Evolutionary conservation across 163 green algal genomes (phyloP).

Genomic region (Chlamydomonas reinhardtii): DNA sequence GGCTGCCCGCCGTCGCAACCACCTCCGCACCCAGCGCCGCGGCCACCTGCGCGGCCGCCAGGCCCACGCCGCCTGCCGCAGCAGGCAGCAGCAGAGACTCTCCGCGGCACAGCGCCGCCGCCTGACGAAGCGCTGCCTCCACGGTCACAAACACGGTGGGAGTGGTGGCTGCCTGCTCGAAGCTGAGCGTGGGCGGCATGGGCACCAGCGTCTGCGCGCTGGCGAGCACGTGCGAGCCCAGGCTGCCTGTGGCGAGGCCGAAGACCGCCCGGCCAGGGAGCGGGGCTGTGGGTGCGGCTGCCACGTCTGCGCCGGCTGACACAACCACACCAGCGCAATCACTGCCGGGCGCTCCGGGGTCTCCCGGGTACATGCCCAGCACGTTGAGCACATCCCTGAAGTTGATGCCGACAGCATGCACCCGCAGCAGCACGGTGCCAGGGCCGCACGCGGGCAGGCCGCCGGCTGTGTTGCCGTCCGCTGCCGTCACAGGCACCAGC

Average conservation of each 20-base stretch:
- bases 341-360: conserved; percentile 82
- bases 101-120: conserved; percentile 49
- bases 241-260: conserved; percentile 77
- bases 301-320: not conserved
- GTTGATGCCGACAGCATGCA: conserved; percentile 79
- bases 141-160: conserved; percentile 82
- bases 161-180: conserved; percentile 70
- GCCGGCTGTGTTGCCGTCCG: too few relatives aligned
- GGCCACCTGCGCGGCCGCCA: conserved; percentile 75
- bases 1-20: conserved; percentile 78
- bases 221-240: conserved; percentile 73
- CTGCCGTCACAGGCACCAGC: not conserved
- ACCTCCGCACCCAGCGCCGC: conserved; percentile 55
- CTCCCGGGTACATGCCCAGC: conserved; percentile 90
- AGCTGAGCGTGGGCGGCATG: conserved; percentile 68
- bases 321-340: conserved; percentile 86
- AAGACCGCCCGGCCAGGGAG: conserved; percentile 73
- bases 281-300: not conserved
- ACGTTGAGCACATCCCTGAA: conserved; percentile 91
- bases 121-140: conserved; percentile 68
- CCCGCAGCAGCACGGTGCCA: conserved; percentile 55
- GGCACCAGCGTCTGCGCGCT: conserved; percentile 67
- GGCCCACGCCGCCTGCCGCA: conserved; percentile 84
- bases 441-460: not conserved
- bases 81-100: conserved; percentile 83